These are phyloP conservation scores for Boletus reticulatus DNA, from an alignment of 768 basidiomycete genomes.

Conservation along the genomic window DNA sequence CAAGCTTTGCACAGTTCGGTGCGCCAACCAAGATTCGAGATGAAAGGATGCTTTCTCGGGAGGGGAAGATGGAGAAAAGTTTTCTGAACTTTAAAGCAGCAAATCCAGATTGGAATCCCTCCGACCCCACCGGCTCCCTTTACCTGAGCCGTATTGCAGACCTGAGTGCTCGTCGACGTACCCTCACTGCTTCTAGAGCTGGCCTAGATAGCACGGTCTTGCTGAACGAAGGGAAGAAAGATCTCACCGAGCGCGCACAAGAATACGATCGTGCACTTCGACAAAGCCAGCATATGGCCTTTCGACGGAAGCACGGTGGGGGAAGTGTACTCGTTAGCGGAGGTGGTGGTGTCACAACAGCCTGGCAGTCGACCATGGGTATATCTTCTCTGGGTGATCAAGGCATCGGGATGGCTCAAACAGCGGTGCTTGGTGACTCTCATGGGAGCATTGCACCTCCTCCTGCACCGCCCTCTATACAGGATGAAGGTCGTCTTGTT, in stretches of 20 bases:
- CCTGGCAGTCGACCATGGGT: conserved; percentile 43
- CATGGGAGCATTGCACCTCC: conserved; percentile 48
- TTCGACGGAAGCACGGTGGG: conserved; percentile 38
- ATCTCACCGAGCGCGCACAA: conserved; percentile 53
- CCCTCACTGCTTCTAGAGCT: conserved; percentile 25
- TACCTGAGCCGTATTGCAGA: conserved; percentile 86
- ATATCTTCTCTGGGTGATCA: conserved; percentile 39
- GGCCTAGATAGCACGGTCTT: conserved; percentile 26
- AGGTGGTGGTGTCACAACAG: conserved; percentile 49
- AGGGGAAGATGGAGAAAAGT: conserved; percentile 99
- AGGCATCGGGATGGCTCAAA: conserved; percentile 58
- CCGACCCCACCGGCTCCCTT: conserved; percentile 86
- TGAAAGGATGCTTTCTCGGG: conserved; percentile 77
- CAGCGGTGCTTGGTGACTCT: conserved; percentile 74
- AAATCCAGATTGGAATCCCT: conserved; percentile 94
- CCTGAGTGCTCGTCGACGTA: conserved; percentile 48
- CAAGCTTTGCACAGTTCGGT: conserved; percentile 58
- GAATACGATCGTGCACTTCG: conserved; percentile 74
- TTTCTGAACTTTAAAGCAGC: conserved; percentile 95
- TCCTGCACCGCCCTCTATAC: conserved; percentile 23
- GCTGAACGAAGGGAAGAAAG: conserved; percentile 35
- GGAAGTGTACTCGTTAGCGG: conserved; percentile 36
- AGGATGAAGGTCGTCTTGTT: conserved; percentile 45
- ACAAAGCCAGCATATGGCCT: conserved; percentile 61
- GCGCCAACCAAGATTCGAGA: conserved; percentile 69